A percentile compares a stretch with the other conserved stretches of the same genome.
phyloP scores from a whole-genome alignment of 306 rosid genomes.

The peach (Prunus persica) region Prunus_persica_NCBIv2 NC_034009.1:113501-114000 shows the following conservation, averaged over 20 bases:
- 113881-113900: background rate
- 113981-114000: background rate
- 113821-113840: background rate
- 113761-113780: too few relatives aligned
- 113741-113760: too few relatives aligned
- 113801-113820: background rate
- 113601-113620: too few relatives aligned
- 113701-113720: background rate
- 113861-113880: background rate
- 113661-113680: too few relatives aligned
- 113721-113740: background rate
- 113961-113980: background rate
- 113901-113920: background rate
- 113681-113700: background rate
- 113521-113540: too few relatives aligned
- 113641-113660: too few relatives aligned
- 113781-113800: too few relatives aligned
- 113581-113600: too few relatives aligned
- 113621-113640: too few relatives aligned
- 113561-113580: too few relatives aligned
- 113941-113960: background rate
- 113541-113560: too few relatives aligned
- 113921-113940: background rate
- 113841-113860: background rate
- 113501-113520: too few relatives aligned